Evolutionary conservation across 2,329 filamentous ascomycete genomes (phyloP).

Genomic region (Amylocarpus encephaloides): DNA sequence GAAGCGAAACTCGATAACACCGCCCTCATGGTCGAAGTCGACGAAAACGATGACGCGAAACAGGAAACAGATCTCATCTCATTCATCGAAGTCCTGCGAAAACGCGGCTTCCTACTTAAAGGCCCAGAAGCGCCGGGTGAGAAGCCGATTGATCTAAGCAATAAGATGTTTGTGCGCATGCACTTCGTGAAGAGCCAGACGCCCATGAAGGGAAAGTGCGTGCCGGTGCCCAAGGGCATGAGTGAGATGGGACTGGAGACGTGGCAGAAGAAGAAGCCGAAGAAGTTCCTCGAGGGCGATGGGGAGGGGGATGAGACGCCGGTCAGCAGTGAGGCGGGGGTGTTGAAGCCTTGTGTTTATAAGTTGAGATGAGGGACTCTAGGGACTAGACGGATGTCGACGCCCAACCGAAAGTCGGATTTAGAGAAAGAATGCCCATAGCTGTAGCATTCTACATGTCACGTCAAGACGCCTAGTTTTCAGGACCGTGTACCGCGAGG

Average conservation of each 20-base stretch:
- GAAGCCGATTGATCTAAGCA: slow-evolving; percentile 69
- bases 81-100: slow-evolving; percentile 76
- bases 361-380: slow-evolving; percentile 64
- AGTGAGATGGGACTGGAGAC: slow-evolving; percentile 53
- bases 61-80: slow-evolving; percentile 79
- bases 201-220: slow-evolving; percentile 71
- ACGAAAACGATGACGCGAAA: slow-evolving; percentile 56
- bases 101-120: slow-evolving; percentile 79
- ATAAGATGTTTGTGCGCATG: slow-evolving; percentile 99
- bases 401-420: too few relatives aligned
- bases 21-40: slow-evolving; percentile 63
- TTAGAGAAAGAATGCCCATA: background rate
- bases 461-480: too few relatives aligned
- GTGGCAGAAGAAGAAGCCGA: slow-evolving; percentile 70
- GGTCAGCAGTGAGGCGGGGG: slow-evolving; percentile 54
- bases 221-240: slow-evolving; percentile 35
- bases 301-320: slow-evolving; percentile 59
- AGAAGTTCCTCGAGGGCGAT: slow-evolving; percentile 62
- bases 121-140: slow-evolving; percentile 36
- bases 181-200: slow-evolving; percentile 79
- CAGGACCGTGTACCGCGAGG: too few relatives aligned
- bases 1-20: slow-evolving; percentile 45
- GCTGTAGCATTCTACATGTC: too few relatives aligned
- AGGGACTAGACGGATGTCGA: too few relatives aligned
- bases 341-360: slow-evolving; percentile 93